Evolutionary conservation across 148 eudicot species (phyloP).

Genomic region (Limonium bicolor): DNA sequence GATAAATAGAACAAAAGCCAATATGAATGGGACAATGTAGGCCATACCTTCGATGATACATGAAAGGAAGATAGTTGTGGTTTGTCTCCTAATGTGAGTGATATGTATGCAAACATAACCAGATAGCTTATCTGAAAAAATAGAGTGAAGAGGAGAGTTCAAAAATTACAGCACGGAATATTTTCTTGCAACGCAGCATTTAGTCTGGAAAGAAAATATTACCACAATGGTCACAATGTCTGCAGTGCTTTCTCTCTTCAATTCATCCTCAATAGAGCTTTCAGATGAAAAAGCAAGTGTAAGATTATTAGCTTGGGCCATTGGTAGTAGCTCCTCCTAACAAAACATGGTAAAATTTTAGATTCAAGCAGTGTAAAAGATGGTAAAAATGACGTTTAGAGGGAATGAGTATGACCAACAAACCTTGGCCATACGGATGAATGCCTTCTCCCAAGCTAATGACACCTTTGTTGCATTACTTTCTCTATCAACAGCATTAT

Average conservation of each 20-base stretch:
- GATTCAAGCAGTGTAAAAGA: constrained; percentile 2
- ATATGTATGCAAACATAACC: constrained; percentile 99
- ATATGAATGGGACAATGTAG: not conserved
- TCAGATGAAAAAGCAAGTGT: constrained; percentile 90
- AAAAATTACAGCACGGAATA: not conserved
- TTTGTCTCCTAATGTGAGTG: constrained; percentile 87
- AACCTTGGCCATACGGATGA: constrained; percentile 86
- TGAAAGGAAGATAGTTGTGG: constrained; percentile 57
- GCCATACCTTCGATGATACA: constrained; percentile 76
- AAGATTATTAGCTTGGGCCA: constrained; percentile 76
- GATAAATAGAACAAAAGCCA: too few species aligned
- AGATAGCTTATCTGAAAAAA: constrained; percentile 88
- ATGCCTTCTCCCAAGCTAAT: constrained; percentile 89
- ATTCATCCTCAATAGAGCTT: constrained; percentile 94
- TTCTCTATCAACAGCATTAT: constrained; percentile 71
- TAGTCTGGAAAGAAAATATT: constrained; percentile 10
- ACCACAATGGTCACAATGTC: constrained; percentile 89
- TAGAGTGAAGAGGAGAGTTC: constrained; percentile 5
- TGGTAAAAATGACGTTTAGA: too few species aligned
- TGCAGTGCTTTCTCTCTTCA: constrained; percentile 98
- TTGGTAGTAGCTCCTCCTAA: constrained; percentile 77
- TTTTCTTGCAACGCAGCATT: not conserved
- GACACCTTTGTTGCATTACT: constrained; percentile 60
- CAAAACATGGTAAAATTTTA: not conserved
- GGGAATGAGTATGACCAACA: constrained; percentile 2